Evolutionary conservation across 139 green algal genomes (phyloP), one percentile per base, ranked within the genome.

Genomic region (Micromonas pusilla): DNA sequence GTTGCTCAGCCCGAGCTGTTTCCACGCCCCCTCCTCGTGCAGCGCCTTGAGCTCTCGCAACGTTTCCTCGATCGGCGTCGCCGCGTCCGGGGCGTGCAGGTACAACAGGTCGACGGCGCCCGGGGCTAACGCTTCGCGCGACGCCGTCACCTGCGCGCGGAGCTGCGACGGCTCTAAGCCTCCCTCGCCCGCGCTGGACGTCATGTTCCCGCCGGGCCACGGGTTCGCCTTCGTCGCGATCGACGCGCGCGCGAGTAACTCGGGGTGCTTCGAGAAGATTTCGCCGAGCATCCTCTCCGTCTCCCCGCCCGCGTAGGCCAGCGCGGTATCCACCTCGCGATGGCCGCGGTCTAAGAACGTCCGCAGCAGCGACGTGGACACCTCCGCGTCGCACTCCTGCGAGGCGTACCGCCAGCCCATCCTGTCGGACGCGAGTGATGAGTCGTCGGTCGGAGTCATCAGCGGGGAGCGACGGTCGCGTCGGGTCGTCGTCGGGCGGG

Each of bases 201-300:
- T 62, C 68, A 75, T 75, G 34, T 64, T 63, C 0, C 38, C 68
- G 2, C 68, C 68, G 28, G 65, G 65, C 68, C 68, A 75, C 2
- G 68, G 68, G 30, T 75, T 75, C 5, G 68, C 68, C 68, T 75
- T 75, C 5, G 68, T 75, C 36, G 36, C 68, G 26, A 75, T 36
- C 45, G 45, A 23, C 9, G 9, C 9, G 9, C 45, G 45, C 45
- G 9, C 45, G 9, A 57, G 9, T 16, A 57, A 16, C 45, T 9
- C 9, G 9, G 45, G 45, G 45, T 57, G 9, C 9, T 9, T 16
- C 9, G 25, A 1, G 63, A 70, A 70, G 28, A 70, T 70, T 16
- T 36, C 34, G 19, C 68, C 68, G 19, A 75, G 26, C 6, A 75
- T 75, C 37, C 31, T 62, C 38, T 75, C 68, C 68, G 68, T 75